Evolutionary conservation across 2,329 filamentous ascomycete species (phyloP), one percentile per base, ranked within the genome.

Genomic region (Hypoxylon sp.): DNA sequence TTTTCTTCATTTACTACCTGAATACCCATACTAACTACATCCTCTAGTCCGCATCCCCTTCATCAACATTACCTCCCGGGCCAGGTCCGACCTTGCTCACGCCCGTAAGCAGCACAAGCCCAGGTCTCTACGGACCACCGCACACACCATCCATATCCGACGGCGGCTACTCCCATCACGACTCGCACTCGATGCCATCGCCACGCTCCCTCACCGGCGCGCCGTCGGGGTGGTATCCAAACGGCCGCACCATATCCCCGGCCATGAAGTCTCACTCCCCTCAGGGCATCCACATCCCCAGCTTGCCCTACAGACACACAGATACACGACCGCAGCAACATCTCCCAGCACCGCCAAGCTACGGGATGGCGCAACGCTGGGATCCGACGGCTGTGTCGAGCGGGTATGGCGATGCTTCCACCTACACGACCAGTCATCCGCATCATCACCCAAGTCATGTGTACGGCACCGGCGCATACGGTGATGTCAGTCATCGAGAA

Each of bases 161-260:
- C 54, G 78, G 68, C 60, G 71, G 68, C 11, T 68, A 69, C 40
- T 57, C 63, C 42, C 74, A 64, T 58, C 73, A 73, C 59, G 75
- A 80, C 30, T 72, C 78, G 31, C 79, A 82, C 32, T 69, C 75
- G 3, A 73, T 83, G 20, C 72, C 78, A 0, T 83, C 80, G 6
- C 80, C 80, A 0, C 72, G 80, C 1, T 80, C 79, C 2, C 68
- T 83, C 2, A 73, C 77, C 0, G 77, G 77, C 2, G 74, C 74
- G 1, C 71, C 75, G 3, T 68, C 76, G 1, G 70, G 71, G n/a
- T 83, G 80, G 81, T 70, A 70, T 1, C 66, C 73, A 0, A 68
- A 73, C 1, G 67, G 65, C 5, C 75, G 79, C n/a, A 71, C 77
- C 0, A 67, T 83, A 30, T 78, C 75, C 0, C 75, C 75, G 1